Evolutionary conservation across 164 flowering plant genomes (phyloP).

Genomic region (Nelumbo lutea): DNA sequence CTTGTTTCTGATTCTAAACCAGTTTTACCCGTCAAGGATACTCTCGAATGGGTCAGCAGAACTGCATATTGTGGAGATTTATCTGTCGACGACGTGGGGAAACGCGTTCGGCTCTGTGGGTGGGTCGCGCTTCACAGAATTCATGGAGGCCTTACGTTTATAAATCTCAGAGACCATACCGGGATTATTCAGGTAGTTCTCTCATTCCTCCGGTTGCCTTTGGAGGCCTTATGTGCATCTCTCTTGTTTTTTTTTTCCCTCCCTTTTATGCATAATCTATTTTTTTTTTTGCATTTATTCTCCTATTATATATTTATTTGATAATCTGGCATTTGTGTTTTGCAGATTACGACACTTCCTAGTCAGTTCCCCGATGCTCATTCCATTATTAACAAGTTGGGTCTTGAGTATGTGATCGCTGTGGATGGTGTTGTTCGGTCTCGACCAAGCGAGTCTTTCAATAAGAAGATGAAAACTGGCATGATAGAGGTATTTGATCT

Average conservation of each 20-base stretch:
- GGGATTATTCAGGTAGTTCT: constrained; percentile 71
- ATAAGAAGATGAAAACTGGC: constrained; percentile 86
- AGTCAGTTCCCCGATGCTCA: constrained; percentile 78
- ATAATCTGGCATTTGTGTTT: neutral
- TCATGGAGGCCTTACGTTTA: constrained; percentile 90
- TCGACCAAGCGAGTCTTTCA: constrained; percentile 73
- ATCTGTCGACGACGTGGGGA: constrained; percentile 55
- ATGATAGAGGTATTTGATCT: constrained; percentile 55
- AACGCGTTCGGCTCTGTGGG: constrained; percentile 78
- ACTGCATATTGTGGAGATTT: constrained; percentile 66
- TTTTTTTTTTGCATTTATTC: neutral
- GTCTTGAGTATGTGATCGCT: constrained; percentile 81
- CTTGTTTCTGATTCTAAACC: constrained; percentile 18
- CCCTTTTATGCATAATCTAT: neutral
- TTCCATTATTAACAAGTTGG: constrained; percentile 52
- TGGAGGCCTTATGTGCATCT: neutral
- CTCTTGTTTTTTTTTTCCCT: neutral
- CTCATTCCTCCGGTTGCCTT: neutral
- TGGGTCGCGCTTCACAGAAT: constrained; percentile 94
- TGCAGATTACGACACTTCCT: constrained; percentile 76
- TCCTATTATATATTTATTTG: neutral
- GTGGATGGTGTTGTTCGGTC: constrained; percentile 76
- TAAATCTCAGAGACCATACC: constrained; percentile 81
- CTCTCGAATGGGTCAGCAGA: constrained; percentile 69
- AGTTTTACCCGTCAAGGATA: constrained; percentile 11